Conservation (phyloP, 768 basidiomycete genomes). For the Boletus tomentosulus region DNA sequence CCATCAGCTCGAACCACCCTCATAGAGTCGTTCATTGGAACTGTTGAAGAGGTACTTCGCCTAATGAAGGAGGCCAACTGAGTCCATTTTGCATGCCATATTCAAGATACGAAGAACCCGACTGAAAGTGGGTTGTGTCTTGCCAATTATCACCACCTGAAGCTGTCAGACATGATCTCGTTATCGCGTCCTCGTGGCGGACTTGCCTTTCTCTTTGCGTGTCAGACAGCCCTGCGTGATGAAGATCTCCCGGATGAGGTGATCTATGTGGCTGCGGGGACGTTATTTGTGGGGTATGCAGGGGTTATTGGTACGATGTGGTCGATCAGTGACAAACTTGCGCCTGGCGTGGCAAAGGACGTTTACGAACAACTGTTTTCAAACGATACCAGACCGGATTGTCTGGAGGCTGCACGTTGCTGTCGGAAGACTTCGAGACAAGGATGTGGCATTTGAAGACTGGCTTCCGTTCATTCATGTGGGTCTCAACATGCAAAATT, state of each 20-base stretch:
- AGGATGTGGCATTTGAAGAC: neutral
- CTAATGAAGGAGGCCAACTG: neutral
- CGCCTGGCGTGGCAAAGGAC: slow-evolving; percentile 28
- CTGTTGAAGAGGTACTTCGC: neutral
- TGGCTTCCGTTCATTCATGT: no score
- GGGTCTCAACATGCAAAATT: no score
- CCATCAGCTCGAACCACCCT: neutral
- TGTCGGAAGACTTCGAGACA: neutral
- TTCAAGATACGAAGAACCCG: no score
- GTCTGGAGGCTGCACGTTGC: neutral
- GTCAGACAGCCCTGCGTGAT: no score
- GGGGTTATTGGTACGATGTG: slow-evolving; percentile 42
- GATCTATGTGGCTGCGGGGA: no score
- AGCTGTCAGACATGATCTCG: no score
- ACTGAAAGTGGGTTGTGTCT: no score
- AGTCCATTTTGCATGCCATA: neutral
- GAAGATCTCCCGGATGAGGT: no score
- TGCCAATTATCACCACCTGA: no score
- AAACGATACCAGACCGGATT: neutral
- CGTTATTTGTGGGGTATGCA: slow-evolving; percentile 3
- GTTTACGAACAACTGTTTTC: slow-evolving; percentile 22
- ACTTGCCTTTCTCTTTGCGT: no score
- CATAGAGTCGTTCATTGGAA: neutral
- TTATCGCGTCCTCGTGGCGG: no score
- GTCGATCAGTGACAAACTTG: slow-evolving; percentile 37